phyloP scores from a whole-genome alignment of 2,329 filamentous ascomycete species.

The Diaporthe citriasiana region DNA sequence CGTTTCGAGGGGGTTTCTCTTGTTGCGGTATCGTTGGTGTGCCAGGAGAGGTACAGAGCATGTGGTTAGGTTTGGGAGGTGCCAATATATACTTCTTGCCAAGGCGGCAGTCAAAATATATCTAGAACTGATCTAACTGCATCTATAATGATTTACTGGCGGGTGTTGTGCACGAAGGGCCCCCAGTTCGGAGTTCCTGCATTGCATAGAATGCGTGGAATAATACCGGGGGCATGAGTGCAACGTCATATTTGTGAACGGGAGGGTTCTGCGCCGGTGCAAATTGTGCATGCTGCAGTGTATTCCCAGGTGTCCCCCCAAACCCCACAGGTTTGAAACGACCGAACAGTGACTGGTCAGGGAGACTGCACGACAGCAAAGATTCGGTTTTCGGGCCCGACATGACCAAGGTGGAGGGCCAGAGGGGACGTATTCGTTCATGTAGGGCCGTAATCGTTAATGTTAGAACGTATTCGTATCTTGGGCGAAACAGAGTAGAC shows the following conservation, averaged over 20 bases:
- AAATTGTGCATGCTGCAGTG: not conserved
- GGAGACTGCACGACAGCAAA: not conserved
- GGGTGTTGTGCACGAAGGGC: not conserved
- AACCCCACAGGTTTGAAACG: conserved; percentile 3
- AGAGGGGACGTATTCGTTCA: conserved; percentile 29
- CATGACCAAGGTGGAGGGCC: not conserved
- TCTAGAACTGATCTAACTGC: not conserved
- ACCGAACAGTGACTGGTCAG: conserved; percentile 1
- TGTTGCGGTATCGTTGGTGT: conserved; percentile 6
- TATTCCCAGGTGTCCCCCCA: not conserved
- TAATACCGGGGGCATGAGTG: conserved; percentile 6
- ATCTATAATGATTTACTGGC: not conserved
- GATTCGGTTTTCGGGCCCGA: not conserved
- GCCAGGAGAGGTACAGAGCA: not conserved
- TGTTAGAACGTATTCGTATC: conserved; percentile 30
- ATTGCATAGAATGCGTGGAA: not conserved
- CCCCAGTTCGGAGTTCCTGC: not conserved
- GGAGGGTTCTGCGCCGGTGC: conserved; percentile 21
- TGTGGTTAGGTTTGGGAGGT: not conserved
- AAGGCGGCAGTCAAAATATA: conserved; percentile 10
- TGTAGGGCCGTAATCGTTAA: conserved; percentile 27
- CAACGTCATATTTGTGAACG: conserved; percentile 29
- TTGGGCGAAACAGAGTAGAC: conserved; percentile 10
- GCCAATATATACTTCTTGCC: conserved; percentile 20
- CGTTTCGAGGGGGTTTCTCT: not conserved